phyloP scores from a whole-genome alignment of 768 basidiomycete species.

The Zangia roseola region DNA sequence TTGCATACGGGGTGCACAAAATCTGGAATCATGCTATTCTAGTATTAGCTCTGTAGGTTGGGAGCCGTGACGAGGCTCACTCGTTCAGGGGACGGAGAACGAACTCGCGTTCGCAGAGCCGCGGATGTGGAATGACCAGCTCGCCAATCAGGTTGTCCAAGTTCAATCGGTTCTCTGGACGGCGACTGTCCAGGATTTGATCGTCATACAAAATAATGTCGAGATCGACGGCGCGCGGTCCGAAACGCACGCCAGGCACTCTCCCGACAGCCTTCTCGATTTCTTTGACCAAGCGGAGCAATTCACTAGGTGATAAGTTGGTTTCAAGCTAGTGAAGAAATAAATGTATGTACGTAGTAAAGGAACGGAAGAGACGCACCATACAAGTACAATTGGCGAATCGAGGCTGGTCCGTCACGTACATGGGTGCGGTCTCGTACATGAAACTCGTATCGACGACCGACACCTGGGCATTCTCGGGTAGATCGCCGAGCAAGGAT shows the following conservation, averaged over 20 bases:
- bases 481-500: slow-evolving; percentile 23
- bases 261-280: slow-evolving; percentile 80
- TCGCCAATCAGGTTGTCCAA: slow-evolving; percentile 61
- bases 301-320: slow-evolving; percentile 51
- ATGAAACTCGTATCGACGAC: slow-evolving; percentile 82
- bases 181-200: slow-evolving; percentile 55
- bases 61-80: slow-evolving; percentile 40
- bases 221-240: slow-evolving; percentile 87
- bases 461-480: slow-evolving; percentile 28
- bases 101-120: slow-evolving; percentile 84
- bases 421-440: slow-evolving; percentile 96
- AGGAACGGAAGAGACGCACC: slow-evolving; percentile 47
- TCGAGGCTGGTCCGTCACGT: slow-evolving; percentile 82
- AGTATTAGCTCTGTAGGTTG: neutral
- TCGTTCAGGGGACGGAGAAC: slow-evolving; percentile 86
- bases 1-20: slow-evolving; percentile 62
- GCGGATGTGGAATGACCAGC: slow-evolving; percentile 82
- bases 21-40: slow-evolving; percentile 72
- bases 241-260: slow-evolving; percentile 73
- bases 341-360: neutral
- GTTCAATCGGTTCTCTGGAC: slow-evolving; percentile 44
- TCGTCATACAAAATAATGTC: slow-evolving; percentile 81
- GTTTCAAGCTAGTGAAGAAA: slow-evolving; percentile 64
- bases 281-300: slow-evolving; percentile 65
- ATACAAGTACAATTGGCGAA: slow-evolving; percentile 93